A percentile compares a stretch with the other conserved stretches of the same genome.
Conservation (phyloP, 2,329 filamentous ascomycete species). For the Magnaporthales sp. region DNA sequence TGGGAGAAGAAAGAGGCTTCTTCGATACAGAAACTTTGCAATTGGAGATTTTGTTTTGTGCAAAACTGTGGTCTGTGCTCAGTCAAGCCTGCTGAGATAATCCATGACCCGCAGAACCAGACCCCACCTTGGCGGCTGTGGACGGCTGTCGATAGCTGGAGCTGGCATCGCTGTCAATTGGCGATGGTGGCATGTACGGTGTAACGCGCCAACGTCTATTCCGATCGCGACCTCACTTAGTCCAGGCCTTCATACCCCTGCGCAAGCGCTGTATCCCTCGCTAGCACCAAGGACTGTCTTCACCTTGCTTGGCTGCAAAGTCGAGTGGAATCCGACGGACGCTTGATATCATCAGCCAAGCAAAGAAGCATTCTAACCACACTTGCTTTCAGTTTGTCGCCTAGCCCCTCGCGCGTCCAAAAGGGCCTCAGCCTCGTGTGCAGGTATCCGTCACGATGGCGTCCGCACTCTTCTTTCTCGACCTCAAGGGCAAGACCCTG, state of each 20-base stretch:
- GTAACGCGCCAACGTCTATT: neutral
- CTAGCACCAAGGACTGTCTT: neutral
- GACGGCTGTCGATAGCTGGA: neutral
- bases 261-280: neutral
- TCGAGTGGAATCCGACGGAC: neutral
- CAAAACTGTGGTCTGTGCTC: neutral
- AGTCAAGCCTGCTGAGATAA: neutral
- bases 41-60: neutral
- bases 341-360: neutral
- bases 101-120: neutral
- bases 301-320: neutral
- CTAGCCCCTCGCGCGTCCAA: neutral
- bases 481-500: slow-evolving; percentile 99
- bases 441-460: slow-evolving; percentile 57
- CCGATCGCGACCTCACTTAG: neutral
- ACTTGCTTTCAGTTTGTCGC: neutral
- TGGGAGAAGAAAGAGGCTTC: slow-evolving; percentile 27
- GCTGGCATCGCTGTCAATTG: neutral
- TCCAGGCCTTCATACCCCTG: neutral
- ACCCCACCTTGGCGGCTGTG: slow-evolving; percentile 5
- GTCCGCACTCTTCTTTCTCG: slow-evolving; percentile 95
- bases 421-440: neutral
- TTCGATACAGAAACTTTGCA: neutral
- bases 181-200: slow-evolving; percentile 3
- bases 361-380: neutral